These are phyloP conservation scores for Monosporascus sp. DNA, from an alignment of 2,329 filamentous ascomycete species.

Conservation along the genomic window DNA sequence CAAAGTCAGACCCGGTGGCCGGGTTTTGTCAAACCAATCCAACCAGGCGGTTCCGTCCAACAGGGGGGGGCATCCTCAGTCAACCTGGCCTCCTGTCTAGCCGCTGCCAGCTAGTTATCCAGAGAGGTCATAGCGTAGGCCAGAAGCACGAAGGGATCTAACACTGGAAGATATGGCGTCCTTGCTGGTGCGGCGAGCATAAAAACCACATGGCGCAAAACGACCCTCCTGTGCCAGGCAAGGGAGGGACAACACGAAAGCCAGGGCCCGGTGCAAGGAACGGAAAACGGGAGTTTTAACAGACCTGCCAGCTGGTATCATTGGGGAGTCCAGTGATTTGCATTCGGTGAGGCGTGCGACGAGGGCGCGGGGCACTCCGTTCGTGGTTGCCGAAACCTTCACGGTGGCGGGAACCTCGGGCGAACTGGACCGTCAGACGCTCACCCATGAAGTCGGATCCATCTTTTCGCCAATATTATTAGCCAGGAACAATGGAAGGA, in stretches of 20 bases:
- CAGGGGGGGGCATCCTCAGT: constrained; percentile 22
- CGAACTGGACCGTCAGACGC: constrained; percentile 96
- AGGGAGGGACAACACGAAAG: constrained; percentile 19
- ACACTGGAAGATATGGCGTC: constrained; percentile 17
- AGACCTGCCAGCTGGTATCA: constrained; percentile 99
- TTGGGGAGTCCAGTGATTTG: constrained; percentile 92
- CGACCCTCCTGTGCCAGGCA: constrained; percentile 20
- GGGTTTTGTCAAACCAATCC: constrained; percentile 28
- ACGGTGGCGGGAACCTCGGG: constrained; percentile 69
- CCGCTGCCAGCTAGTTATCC: constrained; percentile 21
- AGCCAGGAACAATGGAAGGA: constrained; percentile 27
- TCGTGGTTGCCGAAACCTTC: constrained; percentile 48
- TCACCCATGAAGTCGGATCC: constrained; percentile 98
- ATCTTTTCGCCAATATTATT: constrained; percentile 54
- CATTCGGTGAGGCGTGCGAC: constrained; percentile 95
- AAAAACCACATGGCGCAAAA: constrained; percentile 20
- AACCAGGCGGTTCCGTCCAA: constrained; percentile 23
- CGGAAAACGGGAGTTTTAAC: constrained; percentile 57
- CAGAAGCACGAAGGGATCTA: constrained; percentile 19
- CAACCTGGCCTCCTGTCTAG: constrained; percentile 25
- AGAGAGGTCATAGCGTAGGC: constrained; percentile 16
- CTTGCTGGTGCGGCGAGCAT: constrained; percentile 19
- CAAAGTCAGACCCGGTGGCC: constrained; percentile 29
- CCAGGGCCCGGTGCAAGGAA: constrained; percentile 33
- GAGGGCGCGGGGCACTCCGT: constrained; percentile 65